Conservation (phyloP, 208 protist species). For the Herpetomonas samuelpessoai region DNA sequence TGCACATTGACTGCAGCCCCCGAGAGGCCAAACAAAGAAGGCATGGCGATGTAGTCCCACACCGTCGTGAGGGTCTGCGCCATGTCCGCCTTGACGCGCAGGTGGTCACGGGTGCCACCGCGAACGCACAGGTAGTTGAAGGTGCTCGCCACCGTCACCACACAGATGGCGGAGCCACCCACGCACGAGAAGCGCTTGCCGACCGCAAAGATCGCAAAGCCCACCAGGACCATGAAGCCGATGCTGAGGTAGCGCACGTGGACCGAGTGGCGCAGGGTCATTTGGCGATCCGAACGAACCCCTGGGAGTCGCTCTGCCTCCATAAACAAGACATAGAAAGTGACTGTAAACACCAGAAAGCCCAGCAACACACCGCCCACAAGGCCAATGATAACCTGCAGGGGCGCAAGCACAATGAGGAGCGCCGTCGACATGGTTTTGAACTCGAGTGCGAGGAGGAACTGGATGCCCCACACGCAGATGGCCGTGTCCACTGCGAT, state of each 20-base stretch:
- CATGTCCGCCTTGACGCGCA: slow-evolving; percentile 37
- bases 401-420: slow-evolving; percentile 34
- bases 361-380: slow-evolving; percentile 40
- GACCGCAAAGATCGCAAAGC: slow-evolving; percentile 22
- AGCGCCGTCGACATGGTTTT: slow-evolving; percentile 28
- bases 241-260: slow-evolving; percentile 43
- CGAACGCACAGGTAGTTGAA: slow-evolving; percentile 53
- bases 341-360: slow-evolving; percentile 27
- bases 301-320: slow-evolving; percentile 40
- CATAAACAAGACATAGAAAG: slow-evolving; percentile 48
- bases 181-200: slow-evolving; percentile 29
- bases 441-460: slow-evolving; percentile 51
- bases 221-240: slow-evolving; percentile 39
- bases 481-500: slow-evolving; percentile 39
- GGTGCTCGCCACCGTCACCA: slow-evolving; percentile 30
- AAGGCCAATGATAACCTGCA: slow-evolving; percentile 52
- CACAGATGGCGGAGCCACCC: slow-evolving; percentile 32
- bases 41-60: slow-evolving; percentile 64
- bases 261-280: slow-evolving; percentile 45
- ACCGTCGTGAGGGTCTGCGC: slow-evolving; percentile 34
- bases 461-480: slow-evolving; percentile 43
- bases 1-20: slow-evolving; percentile 37
- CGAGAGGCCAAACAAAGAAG: slow-evolving; percentile 46
- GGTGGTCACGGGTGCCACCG: slow-evolving; percentile 27
- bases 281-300: slow-evolving; percentile 18